Base-by-base conservation (phyloP, 805 yeast species). In the Monosporozyma servazzii region DNA sequence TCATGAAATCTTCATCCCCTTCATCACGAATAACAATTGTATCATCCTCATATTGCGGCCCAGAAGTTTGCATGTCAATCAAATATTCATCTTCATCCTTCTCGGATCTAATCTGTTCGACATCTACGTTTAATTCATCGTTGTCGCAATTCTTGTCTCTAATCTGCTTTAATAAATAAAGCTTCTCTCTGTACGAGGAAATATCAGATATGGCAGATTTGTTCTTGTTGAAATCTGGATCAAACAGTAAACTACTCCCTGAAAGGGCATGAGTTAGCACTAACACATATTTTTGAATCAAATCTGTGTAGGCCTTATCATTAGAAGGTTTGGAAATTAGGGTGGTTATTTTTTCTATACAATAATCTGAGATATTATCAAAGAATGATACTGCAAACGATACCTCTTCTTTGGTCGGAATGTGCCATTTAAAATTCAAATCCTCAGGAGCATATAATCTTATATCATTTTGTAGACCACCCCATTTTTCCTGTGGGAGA, bases 201-300 rank as follows among this genome's bases (percentile, higher is more conserved):
- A 54, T 53, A 13, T 48, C 48, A 9, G 25, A 41, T 6, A 40
- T 56, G 53, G 15, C 42, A 43, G 37, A 43, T 54, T 44, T 57
- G 79, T 46, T 56, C 41, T 56, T 78, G 45, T 75, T 72, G 57
- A 73, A 84, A 10, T 82, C 80, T 0, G 95, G 87, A 61, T 89
- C 96, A 58, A 86, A 79, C 39, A 89, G 69, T 46, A 77, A 74
- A 37, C 95, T 77, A 9, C 81, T 70, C 31, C 96, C 96, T 42
- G 90, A 79, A 2, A 84, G 56, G 0, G 81, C 70, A 53, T 81
- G 80, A 0, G 86, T 75, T 44, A 86, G 62, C 48, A 79, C 81
- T 8, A 80, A 68, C 27, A 86, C 69, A 58, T 78, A 75, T 54
- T 75, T 77, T 29, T 79, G 72, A n/a, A 87, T 63, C 2, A 72